Evolutionary conservation across 805 yeast species (phyloP).

Genomic region (Pichia heedii): DNA sequence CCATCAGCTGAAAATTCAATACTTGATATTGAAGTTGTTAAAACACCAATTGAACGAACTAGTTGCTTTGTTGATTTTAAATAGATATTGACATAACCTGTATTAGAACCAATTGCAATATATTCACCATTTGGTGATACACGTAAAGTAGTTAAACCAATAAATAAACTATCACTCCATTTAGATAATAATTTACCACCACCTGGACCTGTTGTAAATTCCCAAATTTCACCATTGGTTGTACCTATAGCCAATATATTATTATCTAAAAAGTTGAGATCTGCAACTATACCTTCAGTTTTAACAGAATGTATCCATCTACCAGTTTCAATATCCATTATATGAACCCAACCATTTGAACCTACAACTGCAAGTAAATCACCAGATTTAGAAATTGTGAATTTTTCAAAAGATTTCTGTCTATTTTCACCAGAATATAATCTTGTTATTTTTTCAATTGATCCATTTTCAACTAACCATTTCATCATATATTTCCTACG

Average conservation of each 20-base stretch:
- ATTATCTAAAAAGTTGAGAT: slow-evolving; percentile 55
- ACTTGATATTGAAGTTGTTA: slow-evolving; percentile 71
- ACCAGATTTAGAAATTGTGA: slow-evolving; percentile 70
- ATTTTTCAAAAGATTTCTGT: slow-evolving; percentile 82
- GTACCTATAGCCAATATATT: slow-evolving; percentile 50
- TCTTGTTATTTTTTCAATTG: slow-evolving; percentile 76
- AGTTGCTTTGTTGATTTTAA: slow-evolving; percentile 52
- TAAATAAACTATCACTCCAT: slow-evolving; percentile 84
- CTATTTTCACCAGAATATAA: slow-evolving; percentile 85
- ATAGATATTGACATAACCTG: slow-evolving; percentile 85
- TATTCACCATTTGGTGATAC: slow-evolving; percentile 51
- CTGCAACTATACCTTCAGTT: slow-evolving; percentile 78
- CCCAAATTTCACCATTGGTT: slow-evolving; percentile 83
- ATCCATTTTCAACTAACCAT: slow-evolving; percentile 63
- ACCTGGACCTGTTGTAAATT: slow-evolving; percentile 44
- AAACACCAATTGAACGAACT: slow-evolving; percentile 58
- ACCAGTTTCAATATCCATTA: slow-evolving; percentile 69
- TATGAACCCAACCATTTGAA: slow-evolving; percentile 83
- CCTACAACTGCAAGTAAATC: slow-evolving; percentile 68
- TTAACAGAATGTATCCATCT: slow-evolving; percentile 83
- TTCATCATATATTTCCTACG: slow-evolving; percentile 86
- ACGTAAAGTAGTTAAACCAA: slow-evolving; percentile 70
- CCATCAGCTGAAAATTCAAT: slow-evolving; percentile 79
- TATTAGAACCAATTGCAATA: slow-evolving; percentile 81
- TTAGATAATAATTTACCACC: slow-evolving; percentile 43